phyloP scores from a whole-genome alignment of 2,329 filamentous ascomycete genomes.

The Ceratocystis papillata region DNA sequence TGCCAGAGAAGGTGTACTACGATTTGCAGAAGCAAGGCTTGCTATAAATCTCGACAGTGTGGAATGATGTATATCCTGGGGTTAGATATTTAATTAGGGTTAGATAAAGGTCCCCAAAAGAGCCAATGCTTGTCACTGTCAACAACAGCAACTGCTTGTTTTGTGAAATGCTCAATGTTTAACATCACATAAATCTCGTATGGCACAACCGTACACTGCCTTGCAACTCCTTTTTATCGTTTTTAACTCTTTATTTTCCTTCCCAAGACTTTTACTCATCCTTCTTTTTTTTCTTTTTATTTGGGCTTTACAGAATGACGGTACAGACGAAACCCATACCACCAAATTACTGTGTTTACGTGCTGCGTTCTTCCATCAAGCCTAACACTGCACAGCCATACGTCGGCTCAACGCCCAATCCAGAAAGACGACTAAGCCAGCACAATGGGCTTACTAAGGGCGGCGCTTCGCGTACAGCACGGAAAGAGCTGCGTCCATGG shows the following conservation, averaged over 20 bases:
- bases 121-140: neutral
- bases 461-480: conserved; percentile 67
- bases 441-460: conserved; percentile 81
- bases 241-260: too few species aligned
- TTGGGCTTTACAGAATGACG: conserved; percentile 31
- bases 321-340: conserved; percentile 53
- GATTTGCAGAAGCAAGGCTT: conserved; percentile 89
- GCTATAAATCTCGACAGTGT: conserved; percentile 40
- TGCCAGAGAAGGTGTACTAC: conserved; percentile 97
- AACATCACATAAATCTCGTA: neutral
- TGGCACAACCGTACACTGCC: neutral
- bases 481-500: conserved; percentile 64
- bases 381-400: conserved; percentile 55
- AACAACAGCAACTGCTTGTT: neutral
- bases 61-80: conserved; percentile 15
- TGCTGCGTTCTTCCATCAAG: conserved; percentile 70
- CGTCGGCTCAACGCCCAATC: conserved; percentile 85
- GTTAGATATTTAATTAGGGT: conserved; percentile 19
- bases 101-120: conserved; percentile 4
- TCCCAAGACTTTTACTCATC: neutral
- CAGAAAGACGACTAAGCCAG: conserved; percentile 70
- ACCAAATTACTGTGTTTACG: conserved; percentile 85
- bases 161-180: neutral
- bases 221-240: neutral
- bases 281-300: neutral